Base-by-base conservation (phyloP, 1,139 yeast genomes). In the Candida glucosophila region DNA sequence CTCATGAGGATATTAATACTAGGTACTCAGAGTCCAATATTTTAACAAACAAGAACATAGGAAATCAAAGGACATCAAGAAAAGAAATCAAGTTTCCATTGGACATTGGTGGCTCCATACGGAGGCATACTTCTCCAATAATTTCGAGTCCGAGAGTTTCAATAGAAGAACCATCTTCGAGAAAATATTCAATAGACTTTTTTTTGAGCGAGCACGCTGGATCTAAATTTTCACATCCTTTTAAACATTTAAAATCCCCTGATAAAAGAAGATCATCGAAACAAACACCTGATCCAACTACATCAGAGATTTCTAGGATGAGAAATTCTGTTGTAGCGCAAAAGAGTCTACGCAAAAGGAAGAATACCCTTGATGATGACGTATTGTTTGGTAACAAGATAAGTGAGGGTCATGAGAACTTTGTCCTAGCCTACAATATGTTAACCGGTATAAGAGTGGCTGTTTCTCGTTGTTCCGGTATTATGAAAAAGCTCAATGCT, bases 401-500 rank as follows among this genome's bases (percentile, higher is more conserved):
- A 24, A 73, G 81, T 35, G 95, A 85, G 51, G 97, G 95, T 23
- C 97, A 90, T 46, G 86, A 76, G 28, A 90, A 88, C 51, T 92
- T 80, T 44, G 85, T 86, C 19, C 77, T 90, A 64, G 98, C 97
- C 1, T 92, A 90, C 51, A 86, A 90, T 51, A 90, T 92, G 96
- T 66, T 92, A 31, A 88, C 98, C 0, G 98, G 99, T 8, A 90
- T 92, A 26, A 67, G 98, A 32, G 95, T 88, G 2, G 92, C 96
- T 0, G 97, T 86, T 1, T 82, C 95, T 7, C 62, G 95, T 31
- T 81, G 94, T 42, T 83, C 95, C 1, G 94, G 94, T 23, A 68
- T 80, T 6, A 82, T 85, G 71, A 72, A 78, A 31, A 77, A 79
- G 19, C 57, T 90, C 24, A 67, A 65, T 2, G 79, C 75, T 26